Evolutionary conservation across 768 basidiomycete species (phyloP).

Genomic region (Naganishia antarctica): DNA sequence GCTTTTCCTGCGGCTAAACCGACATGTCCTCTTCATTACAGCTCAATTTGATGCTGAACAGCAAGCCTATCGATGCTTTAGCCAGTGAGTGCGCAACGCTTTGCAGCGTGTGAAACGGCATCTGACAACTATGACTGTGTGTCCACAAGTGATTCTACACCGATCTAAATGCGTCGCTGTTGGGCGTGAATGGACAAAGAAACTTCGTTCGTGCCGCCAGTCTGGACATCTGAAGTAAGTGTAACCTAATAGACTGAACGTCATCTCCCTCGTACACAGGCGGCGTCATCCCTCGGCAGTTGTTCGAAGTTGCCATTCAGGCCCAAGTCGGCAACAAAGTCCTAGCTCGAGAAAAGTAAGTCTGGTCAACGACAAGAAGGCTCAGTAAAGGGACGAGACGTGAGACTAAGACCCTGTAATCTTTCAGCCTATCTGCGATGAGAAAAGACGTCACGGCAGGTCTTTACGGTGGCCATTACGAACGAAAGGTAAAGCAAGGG

Average conservation of each 20-base stretch:
- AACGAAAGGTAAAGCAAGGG: conserved; percentile 78
- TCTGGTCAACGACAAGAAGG: too few relatives aligned
- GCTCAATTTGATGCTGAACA: conserved; percentile 88
- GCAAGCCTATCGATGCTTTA: conserved; percentile 84
- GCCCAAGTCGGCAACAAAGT: conserved; percentile 81
- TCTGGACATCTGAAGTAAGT: too few relatives aligned
- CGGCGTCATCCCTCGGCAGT: conserved; percentile 84
- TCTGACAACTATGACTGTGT: neutral
- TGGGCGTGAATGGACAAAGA: conserved; percentile 80
- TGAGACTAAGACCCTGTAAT: too few relatives aligned
- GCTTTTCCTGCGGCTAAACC: neutral
- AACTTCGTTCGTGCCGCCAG: conserved; percentile 82
- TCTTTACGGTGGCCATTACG: conserved; percentile 89
- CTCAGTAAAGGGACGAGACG: too few relatives aligned
- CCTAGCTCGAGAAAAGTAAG: conserved; percentile 72
- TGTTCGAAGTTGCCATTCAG: conserved; percentile 94
- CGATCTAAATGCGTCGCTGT: conserved; percentile 68
- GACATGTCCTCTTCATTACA: conserved; percentile 45
- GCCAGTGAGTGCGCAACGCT: conserved; percentile 51
- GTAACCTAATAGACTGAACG: too few relatives aligned
- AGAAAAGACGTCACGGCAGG: conserved; percentile 79
- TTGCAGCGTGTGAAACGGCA: too few relatives aligned
- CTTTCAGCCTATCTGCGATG: conserved; percentile 59
- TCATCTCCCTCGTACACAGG: conserved; percentile 49
- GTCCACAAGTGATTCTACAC: conserved; percentile 79